Percentiles rank a stretch among this genome's conserved stretches.
Evolutionary conservation across 441 rosid species (phyloP).

Genomic region (Dalechampia spathulata): DNA sequence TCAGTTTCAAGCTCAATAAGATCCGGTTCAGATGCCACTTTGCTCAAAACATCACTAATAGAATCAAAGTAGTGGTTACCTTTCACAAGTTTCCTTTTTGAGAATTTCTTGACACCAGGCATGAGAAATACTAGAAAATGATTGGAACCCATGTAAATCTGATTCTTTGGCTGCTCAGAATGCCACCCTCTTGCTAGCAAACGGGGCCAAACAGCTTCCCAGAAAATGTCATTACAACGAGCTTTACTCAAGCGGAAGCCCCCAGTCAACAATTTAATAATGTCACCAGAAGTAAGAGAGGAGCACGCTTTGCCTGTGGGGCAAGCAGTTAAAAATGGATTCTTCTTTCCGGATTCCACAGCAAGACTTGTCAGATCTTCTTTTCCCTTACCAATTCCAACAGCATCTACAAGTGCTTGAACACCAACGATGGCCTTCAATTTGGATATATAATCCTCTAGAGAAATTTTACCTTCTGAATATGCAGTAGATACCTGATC

Average conservation of each 20-base stretch:
- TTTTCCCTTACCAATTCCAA: constrained; percentile 74
- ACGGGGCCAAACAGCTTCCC: constrained; percentile 93
- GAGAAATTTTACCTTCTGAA: constrained; percentile 43
- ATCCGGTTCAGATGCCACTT: constrained; percentile 64
- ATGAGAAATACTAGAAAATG: constrained; percentile 53
- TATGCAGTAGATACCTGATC: constrained; percentile 55
- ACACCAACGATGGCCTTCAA: constrained; percentile 49
- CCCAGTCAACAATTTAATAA: constrained; percentile 52
- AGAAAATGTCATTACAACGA: constrained; percentile 61
- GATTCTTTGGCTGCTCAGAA: constrained; percentile 54
- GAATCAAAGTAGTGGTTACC: constrained; percentile 77
- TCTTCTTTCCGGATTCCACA: constrained; percentile 33
- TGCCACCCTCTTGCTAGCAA: constrained; percentile 74
- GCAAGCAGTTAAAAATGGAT: constrained; percentile 32
- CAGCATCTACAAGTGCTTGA: constrained; percentile 51
- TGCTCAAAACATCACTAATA: constrained; percentile 57
- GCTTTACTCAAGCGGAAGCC: constrained; percentile 62
- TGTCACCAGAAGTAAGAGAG: constrained; percentile 50
- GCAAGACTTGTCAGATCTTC: constrained; percentile 57
- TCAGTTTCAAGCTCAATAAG: constrained; percentile 59
- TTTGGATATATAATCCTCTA: constrained; percentile 37
- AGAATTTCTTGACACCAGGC: constrained; percentile 65
- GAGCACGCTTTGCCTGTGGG: constrained; percentile 43
- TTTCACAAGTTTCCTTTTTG: constrained; percentile 58
- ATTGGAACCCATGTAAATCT: constrained; percentile 31